Conservation (phyloP, 805 yeast species). For the Sugiyamaella valdiviana region DNA sequence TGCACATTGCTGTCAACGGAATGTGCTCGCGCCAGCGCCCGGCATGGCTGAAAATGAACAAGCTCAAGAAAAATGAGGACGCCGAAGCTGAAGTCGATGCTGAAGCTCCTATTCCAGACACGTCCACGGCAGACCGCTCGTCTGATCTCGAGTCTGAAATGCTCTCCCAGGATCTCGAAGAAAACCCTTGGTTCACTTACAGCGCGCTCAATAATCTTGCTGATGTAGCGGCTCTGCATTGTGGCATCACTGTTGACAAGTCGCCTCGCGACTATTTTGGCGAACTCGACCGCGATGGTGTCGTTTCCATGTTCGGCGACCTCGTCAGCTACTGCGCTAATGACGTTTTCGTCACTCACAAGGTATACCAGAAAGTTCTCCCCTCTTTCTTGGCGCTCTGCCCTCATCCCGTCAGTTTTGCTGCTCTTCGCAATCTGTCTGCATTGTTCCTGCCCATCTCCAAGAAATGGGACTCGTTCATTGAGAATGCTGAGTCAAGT, state of each 20-base stretch:
- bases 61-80: slow-evolving; percentile 21
- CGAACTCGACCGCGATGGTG: slow-evolving; percentile 45
- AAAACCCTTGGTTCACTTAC: slow-evolving; percentile 70
- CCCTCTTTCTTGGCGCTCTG: slow-evolving; percentile 62
- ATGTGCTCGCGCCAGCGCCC: slow-evolving; percentile 89
- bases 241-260: slow-evolving; percentile 63
- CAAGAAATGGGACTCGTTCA: slow-evolving; percentile 62
- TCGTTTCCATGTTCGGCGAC: slow-evolving; percentile 50
- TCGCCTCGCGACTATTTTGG: slow-evolving; percentile 58
- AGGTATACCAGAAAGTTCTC: slow-evolving; percentile 58
- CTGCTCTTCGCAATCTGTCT: slow-evolving; percentile 71
- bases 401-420: slow-evolving; percentile 93
- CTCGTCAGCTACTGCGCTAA: slow-evolving; percentile 76
- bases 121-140: not conserved
- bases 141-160: not conserved
- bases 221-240: slow-evolving; percentile 74
- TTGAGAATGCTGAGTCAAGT: slow-evolving; percentile 58
- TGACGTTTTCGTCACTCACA: slow-evolving; percentile 73
- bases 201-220: slow-evolving; percentile 75
- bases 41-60: slow-evolving; percentile 48
- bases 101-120: slow-evolving; percentile 1
- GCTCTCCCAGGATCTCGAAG: slow-evolving; percentile 13
- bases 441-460: slow-evolving; percentile 75
- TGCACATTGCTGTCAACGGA: slow-evolving; percentile 86
- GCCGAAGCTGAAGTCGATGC: slow-evolving; percentile 1